Conservation (phyloP, 495 filamentous ascomycete genomes). For the Penicillium flavigenum region DNA sequence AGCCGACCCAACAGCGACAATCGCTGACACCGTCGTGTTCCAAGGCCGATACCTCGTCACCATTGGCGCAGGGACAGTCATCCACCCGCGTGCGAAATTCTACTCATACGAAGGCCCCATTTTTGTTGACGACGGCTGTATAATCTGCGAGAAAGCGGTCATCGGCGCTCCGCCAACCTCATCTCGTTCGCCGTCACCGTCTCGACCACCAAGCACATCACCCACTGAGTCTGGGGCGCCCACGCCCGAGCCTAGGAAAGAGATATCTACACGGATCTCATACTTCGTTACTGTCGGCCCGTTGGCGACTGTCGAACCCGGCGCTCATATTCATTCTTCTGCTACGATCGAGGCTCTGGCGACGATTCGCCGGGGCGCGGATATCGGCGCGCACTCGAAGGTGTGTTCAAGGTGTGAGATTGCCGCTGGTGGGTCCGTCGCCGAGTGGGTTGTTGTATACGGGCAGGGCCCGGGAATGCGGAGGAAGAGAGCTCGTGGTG, state of each 20-base stretch:
- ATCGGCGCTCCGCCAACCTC: constrained; percentile 52
- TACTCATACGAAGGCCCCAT: constrained; percentile 68
- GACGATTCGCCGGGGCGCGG: constrained; percentile 30
- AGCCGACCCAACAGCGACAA: constrained; percentile 66
- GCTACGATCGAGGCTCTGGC: constrained; percentile 38
- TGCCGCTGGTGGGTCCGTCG: constrained; percentile 23
- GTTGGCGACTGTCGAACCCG: constrained; percentile 32
- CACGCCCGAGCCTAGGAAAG: constrained; percentile 6
- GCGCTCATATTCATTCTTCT: constrained; percentile 39
- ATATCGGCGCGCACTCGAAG: constrained; percentile 43
- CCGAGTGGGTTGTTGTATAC: constrained; percentile 48
- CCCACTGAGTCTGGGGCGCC: background rate
- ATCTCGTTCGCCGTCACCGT: constrained; percentile 15
- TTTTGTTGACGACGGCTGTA: constrained; percentile 68
- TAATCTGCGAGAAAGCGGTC: constrained; percentile 69
- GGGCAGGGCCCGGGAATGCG: constrained; percentile 39
- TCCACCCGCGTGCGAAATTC: constrained; percentile 77
- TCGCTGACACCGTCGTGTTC: constrained; percentile 73
- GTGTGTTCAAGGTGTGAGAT: constrained; percentile 42
- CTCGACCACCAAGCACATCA: constrained; percentile 2
- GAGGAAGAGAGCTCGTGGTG: constrained; percentile 30
- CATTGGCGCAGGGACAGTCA: constrained; percentile 68
- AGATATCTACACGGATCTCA: constrained; percentile 34
- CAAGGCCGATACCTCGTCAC: constrained; percentile 70
- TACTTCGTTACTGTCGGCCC: constrained; percentile 39